Percentiles rank a stretch among this genome's conserved stretches.
phyloP scores from a whole-genome alignment of 2,329 filamentous ascomycete species.

The Fusarium sp. region DNA sequence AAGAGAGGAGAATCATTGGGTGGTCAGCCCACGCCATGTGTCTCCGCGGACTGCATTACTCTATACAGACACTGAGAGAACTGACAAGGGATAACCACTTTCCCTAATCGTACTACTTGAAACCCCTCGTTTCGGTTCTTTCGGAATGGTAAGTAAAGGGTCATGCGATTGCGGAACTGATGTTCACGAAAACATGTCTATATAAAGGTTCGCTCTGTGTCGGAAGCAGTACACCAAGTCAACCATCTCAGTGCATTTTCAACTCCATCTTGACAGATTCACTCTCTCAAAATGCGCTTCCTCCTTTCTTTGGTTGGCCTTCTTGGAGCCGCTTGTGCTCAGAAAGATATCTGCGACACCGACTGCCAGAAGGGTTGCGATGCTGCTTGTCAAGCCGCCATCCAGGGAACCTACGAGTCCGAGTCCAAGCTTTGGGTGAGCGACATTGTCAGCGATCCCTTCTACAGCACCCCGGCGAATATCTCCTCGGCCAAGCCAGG shows the following conservation, averaged over 20 bases:
- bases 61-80: neutral
- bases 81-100: neutral
- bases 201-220: neutral
- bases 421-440: constrained; percentile 9
- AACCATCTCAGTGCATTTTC: neutral
- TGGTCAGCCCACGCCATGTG: neutral
- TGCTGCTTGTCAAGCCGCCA: neutral
- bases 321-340: neutral
- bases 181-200: neutral
- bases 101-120: neutral
- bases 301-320: neutral
- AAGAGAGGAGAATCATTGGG: neutral
- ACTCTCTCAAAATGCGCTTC: neutral
- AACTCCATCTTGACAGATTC: neutral
- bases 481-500: neutral
- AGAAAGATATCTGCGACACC: neutral
- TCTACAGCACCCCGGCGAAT: constrained; percentile 4
- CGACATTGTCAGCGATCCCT: constrained; percentile 2
- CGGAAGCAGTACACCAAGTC: neutral
- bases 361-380: neutral
- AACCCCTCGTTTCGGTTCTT: neutral
- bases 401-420: constrained; percentile 1
- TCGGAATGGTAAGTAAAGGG: neutral
- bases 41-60: neutral
- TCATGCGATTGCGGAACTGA: neutral